phyloP scores from a whole-genome alignment of 148 eudicot genomes.

The Chenopodium formosanum region DNA sequence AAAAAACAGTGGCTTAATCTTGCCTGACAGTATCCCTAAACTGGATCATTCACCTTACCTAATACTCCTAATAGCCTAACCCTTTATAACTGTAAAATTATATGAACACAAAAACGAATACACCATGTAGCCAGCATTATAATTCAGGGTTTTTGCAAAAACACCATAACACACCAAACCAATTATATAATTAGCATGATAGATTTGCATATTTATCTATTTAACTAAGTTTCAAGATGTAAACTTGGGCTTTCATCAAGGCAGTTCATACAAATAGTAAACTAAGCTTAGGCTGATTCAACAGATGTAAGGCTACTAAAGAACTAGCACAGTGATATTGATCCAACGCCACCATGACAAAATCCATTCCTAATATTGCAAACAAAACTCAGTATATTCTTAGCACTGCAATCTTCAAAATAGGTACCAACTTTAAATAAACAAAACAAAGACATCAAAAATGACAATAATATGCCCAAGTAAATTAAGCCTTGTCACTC shows the following conservation, averaged over 20 bases:
- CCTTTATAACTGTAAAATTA: too few relatives aligned
- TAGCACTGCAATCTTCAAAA: conserved; percentile 14
- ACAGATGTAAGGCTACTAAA: neutral
- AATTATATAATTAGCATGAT: too few relatives aligned
- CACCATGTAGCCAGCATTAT: too few relatives aligned
- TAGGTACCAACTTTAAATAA: conserved; percentile 1
- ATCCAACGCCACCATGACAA: conserved; percentile 2
- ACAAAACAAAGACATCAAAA: conserved; percentile 9
- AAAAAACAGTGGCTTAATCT: too few relatives aligned
- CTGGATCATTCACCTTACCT: too few relatives aligned
- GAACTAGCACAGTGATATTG: conserved; percentile 11
- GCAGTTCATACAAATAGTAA: neutral
- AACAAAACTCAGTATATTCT: conserved; percentile 30
- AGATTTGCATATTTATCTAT: too few relatives aligned
- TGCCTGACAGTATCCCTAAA: too few relatives aligned
- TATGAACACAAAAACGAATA: too few relatives aligned
- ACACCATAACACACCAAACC: too few relatives aligned
- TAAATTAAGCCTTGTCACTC: conserved; percentile 36
- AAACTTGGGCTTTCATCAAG: neutral
- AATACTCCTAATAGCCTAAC: too few relatives aligned
- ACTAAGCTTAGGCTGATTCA: neutral
- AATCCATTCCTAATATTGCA: conserved; percentile 7
- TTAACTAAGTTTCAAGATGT: too few relatives aligned
- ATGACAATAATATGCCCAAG: neutral
- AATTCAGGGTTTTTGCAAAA: too few relatives aligned